phyloP scores from a whole-genome alignment of 1,284 basidiomycete genomes.

The Apiotrichum siamense region DNA sequence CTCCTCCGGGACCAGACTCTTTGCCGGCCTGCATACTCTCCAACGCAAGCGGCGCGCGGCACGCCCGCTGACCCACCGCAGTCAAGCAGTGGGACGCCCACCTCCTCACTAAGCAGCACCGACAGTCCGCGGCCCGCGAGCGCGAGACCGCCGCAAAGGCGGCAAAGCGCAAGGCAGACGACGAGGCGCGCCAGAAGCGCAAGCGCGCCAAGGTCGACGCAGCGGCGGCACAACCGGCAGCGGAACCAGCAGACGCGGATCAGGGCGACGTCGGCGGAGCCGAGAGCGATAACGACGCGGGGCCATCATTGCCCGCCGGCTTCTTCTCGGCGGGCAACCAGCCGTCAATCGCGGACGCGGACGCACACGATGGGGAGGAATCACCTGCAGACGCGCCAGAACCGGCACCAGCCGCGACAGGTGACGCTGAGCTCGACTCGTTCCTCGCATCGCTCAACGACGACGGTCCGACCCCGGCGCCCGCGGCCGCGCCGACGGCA shows the following conservation, averaged over 20 bases:
- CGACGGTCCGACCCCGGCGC: slow-evolving; percentile 6
- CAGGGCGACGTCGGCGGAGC: too few relatives aligned
- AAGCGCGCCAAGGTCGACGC: slow-evolving; percentile 17
- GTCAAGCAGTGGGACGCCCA: slow-evolving; percentile 49
- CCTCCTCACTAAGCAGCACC: slow-evolving; percentile 46
- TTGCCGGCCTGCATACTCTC: too few relatives aligned
- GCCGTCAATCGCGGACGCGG: slow-evolving; percentile 5
- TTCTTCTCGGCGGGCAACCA: slow-evolving; percentile 36
- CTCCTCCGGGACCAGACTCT: too few relatives aligned
- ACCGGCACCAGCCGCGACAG: slow-evolving; percentile 17
- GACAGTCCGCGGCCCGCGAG: slow-evolving; percentile 39
- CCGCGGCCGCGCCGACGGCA: slow-evolving; percentile 5
- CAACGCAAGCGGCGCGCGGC: not conserved
- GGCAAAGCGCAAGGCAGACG: slow-evolving; percentile 17
- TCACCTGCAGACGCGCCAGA: not conserved
- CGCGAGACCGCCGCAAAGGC: slow-evolving; percentile 30
- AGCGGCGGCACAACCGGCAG: not conserved
- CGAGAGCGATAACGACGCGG: not conserved
- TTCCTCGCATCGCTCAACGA: slow-evolving; percentile 44
- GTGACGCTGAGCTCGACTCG: slow-evolving; percentile 44
- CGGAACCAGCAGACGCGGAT: too few relatives aligned
- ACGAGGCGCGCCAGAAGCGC: slow-evolving; percentile 7
- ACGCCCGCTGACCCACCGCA: slow-evolving; percentile 6
- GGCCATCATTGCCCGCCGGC: slow-evolving; percentile 26
- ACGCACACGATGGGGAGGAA: not conserved